Evolutionary conservation across 139 green algal genomes (phyloP), one percentile per base, ranked within the genome.

Genomic region (Chlamydomonas sphaeroides): DNA sequence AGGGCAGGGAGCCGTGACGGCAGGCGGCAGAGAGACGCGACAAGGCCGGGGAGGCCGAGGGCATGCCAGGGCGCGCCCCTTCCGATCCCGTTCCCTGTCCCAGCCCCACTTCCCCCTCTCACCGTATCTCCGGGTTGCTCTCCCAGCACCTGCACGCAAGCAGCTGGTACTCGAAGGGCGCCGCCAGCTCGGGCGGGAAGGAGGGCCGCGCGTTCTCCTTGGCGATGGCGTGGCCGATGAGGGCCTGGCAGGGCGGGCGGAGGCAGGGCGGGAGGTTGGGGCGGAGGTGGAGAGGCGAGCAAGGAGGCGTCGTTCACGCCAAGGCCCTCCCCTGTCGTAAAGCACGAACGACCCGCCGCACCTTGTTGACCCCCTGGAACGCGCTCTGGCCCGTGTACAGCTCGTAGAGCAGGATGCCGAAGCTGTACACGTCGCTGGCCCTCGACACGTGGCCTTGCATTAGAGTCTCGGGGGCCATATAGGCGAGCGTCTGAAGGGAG

Each of bases 131-230:
- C 30, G 84, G 35, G 63, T 89, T 83, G 48, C 65, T 91, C 82
- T 91, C 84, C 87, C 87, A 91, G 87, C 87, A 91, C 30, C 87
- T 33, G 76, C 72, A 88, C 11, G 84, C 84, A 42, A 91, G 79
- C 61, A 88, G 82, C 76, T 87, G 74, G 39, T 71, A 83, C 42
- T 83, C 76, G 42, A 83, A 83, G 26, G 76, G 76, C 35, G 63
- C 63, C 20, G 21, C 72, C 56, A 80, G 72, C 6, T 32, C 14
- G 32, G 41, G 15, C 33, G 76, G 76, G 76, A 83, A 83, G 20
- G 36, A 10, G 23, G 76, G 76, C 20, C 76, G 76, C 63, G 74
- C 28, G 63, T 83, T 68, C 3, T 83, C 76, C 76, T 83, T 83
- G 45, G 62, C 48, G n/a, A 83, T 74, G 33, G 62, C 63, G 33